phyloP scores from a whole-genome alignment of 1,284 basidiomycete species.

The Boletus sp. region DNA sequence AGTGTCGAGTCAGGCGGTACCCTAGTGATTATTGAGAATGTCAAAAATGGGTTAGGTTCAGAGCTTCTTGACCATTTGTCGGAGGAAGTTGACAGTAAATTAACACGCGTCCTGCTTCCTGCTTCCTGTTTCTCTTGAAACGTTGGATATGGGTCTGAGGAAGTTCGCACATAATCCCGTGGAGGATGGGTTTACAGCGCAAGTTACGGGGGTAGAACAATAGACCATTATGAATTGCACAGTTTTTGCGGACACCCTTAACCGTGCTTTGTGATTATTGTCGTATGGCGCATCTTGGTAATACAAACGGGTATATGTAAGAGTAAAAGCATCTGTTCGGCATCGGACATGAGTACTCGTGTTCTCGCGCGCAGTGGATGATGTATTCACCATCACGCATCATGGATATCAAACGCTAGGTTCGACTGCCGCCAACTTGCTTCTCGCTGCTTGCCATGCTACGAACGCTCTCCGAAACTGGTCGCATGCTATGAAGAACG shows the following conservation, averaged over 20 bases:
- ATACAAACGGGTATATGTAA: neutral
- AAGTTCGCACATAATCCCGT: neutral
- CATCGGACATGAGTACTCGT: neutral
- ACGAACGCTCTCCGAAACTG: conserved; percentile 26
- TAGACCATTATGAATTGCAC: neutral
- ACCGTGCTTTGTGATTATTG: neutral
- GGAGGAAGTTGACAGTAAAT: neutral
- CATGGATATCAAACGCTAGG: conserved; percentile 8
- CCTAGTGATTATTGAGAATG: neutral
- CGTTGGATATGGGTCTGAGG: no score
- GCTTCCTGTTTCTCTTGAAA: neutral
- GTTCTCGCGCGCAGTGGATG: neutral
- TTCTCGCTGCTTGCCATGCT: conserved; percentile 14
- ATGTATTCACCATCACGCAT: neutral
- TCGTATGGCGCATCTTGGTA: neutral
- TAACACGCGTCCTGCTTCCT: neutral
- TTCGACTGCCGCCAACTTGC: conserved; percentile 9
- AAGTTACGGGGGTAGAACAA: neutral
- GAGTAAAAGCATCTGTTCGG: neutral
- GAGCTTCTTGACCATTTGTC: neutral
- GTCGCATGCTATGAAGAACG: conserved; percentile 22
- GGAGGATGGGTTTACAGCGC: neutral
- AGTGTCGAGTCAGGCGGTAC: neutral
- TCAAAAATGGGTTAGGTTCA: neutral
- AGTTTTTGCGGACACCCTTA: neutral